A percentile compares a stretch with the other conserved stretches of the same genome.
These are phyloP conservation scores for Lachancea lanzarotensis DNA, from an alignment of 805 yeast genomes.

Conservation along the genomic window DNA sequence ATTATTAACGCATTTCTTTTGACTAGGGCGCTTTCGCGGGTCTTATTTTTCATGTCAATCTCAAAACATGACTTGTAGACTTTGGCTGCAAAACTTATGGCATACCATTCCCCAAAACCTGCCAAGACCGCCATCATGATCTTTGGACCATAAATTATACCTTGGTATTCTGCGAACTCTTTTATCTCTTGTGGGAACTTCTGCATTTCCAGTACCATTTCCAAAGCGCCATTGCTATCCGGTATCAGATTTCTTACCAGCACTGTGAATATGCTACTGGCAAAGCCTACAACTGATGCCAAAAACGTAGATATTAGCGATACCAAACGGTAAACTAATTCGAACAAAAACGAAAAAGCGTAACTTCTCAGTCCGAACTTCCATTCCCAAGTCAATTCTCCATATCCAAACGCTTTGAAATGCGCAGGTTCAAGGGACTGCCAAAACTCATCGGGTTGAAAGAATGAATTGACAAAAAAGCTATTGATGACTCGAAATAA, in stretches of 20 bases:
- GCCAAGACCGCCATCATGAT: slow-evolving; percentile 63
- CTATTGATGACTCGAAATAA: slow-evolving; percentile 56
- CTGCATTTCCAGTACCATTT: slow-evolving; percentile 6
- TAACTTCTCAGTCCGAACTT: slow-evolving; percentile 63
- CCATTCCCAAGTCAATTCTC: slow-evolving; percentile 96
- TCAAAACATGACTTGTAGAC: slow-evolving; percentile 18
- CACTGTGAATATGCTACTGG: slow-evolving; percentile 1
- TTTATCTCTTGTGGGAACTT: slow-evolving; percentile 19
- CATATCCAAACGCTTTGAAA: slow-evolving; percentile 62
- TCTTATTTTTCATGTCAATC: slow-evolving; percentile 11
- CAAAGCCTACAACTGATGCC: slow-evolving; percentile 1
- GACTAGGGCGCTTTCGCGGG: slow-evolving; percentile 8
- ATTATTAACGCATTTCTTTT: slow-evolving; percentile 19
- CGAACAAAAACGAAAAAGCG: slow-evolving; percentile 70
- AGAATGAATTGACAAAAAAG: slow-evolving; percentile 59
- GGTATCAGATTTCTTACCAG: slow-evolving; percentile 2
- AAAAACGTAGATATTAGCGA: not conserved
- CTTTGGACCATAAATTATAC: slow-evolving; percentile 53
- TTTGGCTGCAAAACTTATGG: slow-evolving; percentile 42
- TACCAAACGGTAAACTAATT: slow-evolving; percentile 14
- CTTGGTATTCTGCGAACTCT: slow-evolving; percentile 34
- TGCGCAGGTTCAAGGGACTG: slow-evolving; percentile 94
- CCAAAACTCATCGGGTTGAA: slow-evolving; percentile 95
- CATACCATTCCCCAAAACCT: slow-evolving; percentile 60
- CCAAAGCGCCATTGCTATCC: slow-evolving; percentile 7